Percentiles rank a stretch among this genome's conserved stretches.
These are phyloP conservation scores for Diaporthe sp. DNA, from an alignment of 2,329 filamentous ascomycete genomes.

Conservation along the genomic window DNA sequence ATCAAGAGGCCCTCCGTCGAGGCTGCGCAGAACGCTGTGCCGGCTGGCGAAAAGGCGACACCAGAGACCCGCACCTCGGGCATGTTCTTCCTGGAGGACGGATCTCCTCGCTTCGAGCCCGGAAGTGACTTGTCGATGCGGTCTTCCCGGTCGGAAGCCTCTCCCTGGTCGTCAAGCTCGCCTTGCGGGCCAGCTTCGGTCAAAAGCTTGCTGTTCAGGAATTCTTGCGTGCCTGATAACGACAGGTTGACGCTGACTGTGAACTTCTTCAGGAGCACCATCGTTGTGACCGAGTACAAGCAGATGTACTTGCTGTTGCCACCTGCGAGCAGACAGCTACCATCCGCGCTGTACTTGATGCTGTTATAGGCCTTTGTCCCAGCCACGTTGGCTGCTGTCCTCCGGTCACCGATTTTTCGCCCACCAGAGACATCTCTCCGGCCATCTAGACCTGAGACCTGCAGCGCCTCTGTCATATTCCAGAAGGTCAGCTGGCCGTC, in stretches of 20 bases:
- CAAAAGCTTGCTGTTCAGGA: constrained; percentile 91
- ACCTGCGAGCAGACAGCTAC: constrained; percentile 88
- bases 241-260: constrained; percentile 97
- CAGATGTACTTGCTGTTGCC: constrained; percentile 99
- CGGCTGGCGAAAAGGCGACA: constrained; percentile 90
- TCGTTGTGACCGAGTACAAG: constrained; percentile 93
- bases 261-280: constrained; percentile 93
- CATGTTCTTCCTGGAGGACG: constrained; percentile 80
- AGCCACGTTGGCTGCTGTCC: constrained; percentile 90
- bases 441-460: constrained; percentile 88
- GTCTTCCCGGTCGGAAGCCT: constrained; percentile 90
- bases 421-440: constrained; percentile 94
- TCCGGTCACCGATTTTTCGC: constrained; percentile 86
- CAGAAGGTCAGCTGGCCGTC: constrained; percentile 97
- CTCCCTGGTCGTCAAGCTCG: constrained; percentile 89
- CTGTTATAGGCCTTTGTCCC: constrained; percentile 92
- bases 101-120: constrained; percentile 89
- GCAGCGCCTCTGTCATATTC: constrained; percentile 89
- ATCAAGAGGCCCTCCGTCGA: constrained; percentile 95
- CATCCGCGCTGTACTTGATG: constrained; percentile 92
- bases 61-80: constrained; percentile 89
- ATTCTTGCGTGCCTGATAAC: constrained; percentile 95
- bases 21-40: constrained; percentile 92
- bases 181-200: constrained; percentile 90
- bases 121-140: constrained; percentile 84